Conservation (phyloP, 2,329 filamentous ascomycete genomes). For the Trichoderma harzianum region DNA sequence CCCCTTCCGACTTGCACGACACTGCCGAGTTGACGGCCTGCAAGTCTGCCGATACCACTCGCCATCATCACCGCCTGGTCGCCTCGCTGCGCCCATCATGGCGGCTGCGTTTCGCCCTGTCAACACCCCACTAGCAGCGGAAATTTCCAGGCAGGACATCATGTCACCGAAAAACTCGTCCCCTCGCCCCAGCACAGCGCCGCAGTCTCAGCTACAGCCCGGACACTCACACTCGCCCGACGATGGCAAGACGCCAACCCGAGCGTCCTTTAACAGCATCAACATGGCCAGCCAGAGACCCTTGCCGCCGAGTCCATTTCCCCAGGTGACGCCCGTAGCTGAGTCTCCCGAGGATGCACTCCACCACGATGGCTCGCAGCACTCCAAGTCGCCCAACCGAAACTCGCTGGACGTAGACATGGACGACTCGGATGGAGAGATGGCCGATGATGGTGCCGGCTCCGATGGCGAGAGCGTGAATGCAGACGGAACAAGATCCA, state of each 20-base stretch:
- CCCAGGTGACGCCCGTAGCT: constrained; percentile 46
- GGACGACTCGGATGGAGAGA: constrained; percentile 69
- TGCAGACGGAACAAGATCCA: constrained; percentile 64
- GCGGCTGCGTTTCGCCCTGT: constrained; percentile 49
- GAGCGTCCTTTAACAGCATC: constrained; percentile 46
- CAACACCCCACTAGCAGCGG: constrained; percentile 39
- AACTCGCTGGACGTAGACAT: constrained; percentile 71
- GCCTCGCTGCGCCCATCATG: constrained; percentile 34
- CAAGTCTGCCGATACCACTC: neutral
- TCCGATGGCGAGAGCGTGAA: constrained; percentile 66
- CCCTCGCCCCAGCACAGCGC: constrained; percentile 36
- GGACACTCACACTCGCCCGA: constrained; percentile 33
- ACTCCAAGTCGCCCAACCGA: constrained; percentile 52
- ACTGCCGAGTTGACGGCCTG: neutral
- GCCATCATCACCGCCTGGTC: constrained; percentile 13
- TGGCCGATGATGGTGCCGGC: constrained; percentile 47
- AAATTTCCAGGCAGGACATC: constrained; percentile 33
- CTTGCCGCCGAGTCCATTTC: constrained; percentile 52
- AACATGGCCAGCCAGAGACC: constrained; percentile 49
- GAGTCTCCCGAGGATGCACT: constrained; percentile 42
- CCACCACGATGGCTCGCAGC: constrained; percentile 53
- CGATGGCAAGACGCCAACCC: constrained; percentile 60
- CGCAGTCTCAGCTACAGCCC: constrained; percentile 28
- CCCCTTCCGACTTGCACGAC: constrained; percentile 13
- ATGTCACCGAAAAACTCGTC: constrained; percentile 37